Evolutionary conservation across 169 alveolate species (phyloP).

Genomic region (Plasmodium vinckei): DNA sequence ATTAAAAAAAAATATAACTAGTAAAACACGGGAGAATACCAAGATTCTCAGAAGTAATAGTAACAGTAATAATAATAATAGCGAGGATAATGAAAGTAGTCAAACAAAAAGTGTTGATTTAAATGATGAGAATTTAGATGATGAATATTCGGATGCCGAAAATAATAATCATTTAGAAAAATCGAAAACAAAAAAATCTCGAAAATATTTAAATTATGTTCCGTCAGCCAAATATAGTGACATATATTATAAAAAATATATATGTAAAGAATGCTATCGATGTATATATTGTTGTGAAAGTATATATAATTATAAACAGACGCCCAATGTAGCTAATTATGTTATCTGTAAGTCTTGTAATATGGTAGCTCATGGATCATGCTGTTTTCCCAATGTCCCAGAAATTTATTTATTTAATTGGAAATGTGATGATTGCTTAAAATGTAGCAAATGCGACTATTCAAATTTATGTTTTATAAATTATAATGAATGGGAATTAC

Average conservation of each 20-base stretch:
- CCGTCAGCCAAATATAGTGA: conserved; percentile 52
- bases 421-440: conserved; percentile 85
- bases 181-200: conserved; percentile 28
- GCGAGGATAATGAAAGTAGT: not conserved
- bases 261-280: conserved; percentile 78
- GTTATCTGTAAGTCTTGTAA: conserved; percentile 84
- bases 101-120: conserved; percentile 5
- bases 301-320: conserved; percentile 68
- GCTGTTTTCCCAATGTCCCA: conserved; percentile 86
- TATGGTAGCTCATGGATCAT: conserved; percentile 84
- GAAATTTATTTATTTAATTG: conserved; percentile 81
- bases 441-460: conserved; percentile 85
- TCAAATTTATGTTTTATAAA: conserved; percentile 78
- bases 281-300: conserved; percentile 77
- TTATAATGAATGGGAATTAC: conserved; percentile 86
- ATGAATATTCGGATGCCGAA: conserved; percentile 67
- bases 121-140: conserved; percentile 13
- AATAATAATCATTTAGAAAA: conserved; percentile 28
- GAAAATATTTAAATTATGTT: conserved; percentile 32
- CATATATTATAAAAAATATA: conserved; percentile 51
- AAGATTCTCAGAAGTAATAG: conserved; percentile 10
- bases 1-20: not conserved
- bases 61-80: conserved; percentile 9
- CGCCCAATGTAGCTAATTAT: conserved; percentile 71
- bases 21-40: not conserved